A percentile compares a stretch with the other conserved stretches of the same genome.
Evolutionary conservation across 1,284 basidiomycete species (phyloP).

Genomic region (Ustilago loliicola): DNA sequence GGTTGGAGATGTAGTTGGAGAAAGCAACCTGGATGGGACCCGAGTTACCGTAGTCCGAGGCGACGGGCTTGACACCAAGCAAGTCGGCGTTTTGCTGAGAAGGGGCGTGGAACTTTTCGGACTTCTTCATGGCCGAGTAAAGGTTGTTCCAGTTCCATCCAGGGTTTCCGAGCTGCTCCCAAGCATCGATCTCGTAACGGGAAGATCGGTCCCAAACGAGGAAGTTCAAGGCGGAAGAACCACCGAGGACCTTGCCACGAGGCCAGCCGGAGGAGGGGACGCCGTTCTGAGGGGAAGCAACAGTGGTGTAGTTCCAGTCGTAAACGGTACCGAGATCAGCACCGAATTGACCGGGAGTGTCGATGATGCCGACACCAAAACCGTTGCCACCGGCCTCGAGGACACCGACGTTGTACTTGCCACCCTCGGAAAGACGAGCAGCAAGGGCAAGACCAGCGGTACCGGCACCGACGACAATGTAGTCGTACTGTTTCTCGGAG

Average conservation of each 20-base stretch:
- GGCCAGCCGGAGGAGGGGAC: constrained; percentile 57
- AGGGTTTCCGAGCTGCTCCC: constrained; percentile 60
- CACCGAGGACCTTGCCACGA: constrained; percentile 69
- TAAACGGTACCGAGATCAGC: constrained; percentile 54
- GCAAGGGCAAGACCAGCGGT: constrained; percentile 72
- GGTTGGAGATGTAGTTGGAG: constrained; percentile 61
- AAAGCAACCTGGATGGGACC: constrained; percentile 67
- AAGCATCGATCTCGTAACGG: constrained; percentile 66
- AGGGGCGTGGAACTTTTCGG: constrained; percentile 66
- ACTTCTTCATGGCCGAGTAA: constrained; percentile 71
- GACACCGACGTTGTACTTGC: constrained; percentile 61
- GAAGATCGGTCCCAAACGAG: constrained; percentile 69
- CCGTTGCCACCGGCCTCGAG: constrained; percentile 61
- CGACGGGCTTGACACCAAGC: constrained; percentile 53
- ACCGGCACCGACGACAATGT: constrained; percentile 73
- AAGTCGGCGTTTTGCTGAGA: constrained; percentile 51
- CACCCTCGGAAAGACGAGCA: constrained; percentile 59
- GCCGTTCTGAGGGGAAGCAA: constrained; percentile 36
- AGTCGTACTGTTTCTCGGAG: constrained; percentile 65
- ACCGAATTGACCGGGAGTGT: constrained; percentile 60
- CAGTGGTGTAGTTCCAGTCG: constrained; percentile 64
- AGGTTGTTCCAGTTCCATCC: constrained; percentile 71
- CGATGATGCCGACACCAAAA: constrained; percentile 56
- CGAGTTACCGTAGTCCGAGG: constrained; percentile 60
- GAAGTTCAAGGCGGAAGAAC: constrained; percentile 70